These are phyloP conservation scores for Persicaria tinctoria DNA, from an alignment of 148 eudicot genomes.

Conservation along the genomic window DNA sequence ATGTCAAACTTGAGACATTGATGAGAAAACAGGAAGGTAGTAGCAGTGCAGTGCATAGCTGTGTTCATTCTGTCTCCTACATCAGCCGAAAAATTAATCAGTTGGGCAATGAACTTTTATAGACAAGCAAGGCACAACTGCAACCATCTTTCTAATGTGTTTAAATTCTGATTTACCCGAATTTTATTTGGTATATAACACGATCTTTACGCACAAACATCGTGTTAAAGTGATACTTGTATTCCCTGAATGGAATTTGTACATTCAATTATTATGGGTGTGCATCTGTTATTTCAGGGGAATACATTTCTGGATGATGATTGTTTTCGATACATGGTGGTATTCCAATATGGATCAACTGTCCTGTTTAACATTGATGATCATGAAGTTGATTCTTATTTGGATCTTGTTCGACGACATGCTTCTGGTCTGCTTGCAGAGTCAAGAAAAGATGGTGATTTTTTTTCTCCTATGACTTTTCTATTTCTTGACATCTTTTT, in stretches of 20 bases:
- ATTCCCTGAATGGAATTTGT: neutral
- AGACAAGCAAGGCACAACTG: neutral
- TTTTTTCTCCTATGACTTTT: neutral
- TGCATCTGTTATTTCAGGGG: conserved; percentile 42
- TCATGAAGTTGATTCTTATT: conserved; percentile 68
- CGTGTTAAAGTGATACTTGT: neutral
- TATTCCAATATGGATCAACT: conserved; percentile 88
- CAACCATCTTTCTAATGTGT: neutral
- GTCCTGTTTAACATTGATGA: conserved; percentile 79
- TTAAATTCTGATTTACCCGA: neutral
- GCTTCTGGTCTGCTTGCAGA: conserved; percentile 79
- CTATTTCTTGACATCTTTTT: neutral
- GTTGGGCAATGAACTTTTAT: neutral
- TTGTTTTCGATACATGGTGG: conserved; percentile 63
- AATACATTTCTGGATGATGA: conserved; percentile 22
- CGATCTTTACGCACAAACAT: neutral
- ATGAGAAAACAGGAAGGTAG: neutral
- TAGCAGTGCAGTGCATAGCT: neutral
- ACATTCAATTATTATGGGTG: neutral
- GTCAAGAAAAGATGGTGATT: conserved; percentile 74
- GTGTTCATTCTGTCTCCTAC: neutral
- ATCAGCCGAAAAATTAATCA: neutral
- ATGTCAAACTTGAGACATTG: neutral
- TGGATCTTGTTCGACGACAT: conserved; percentile 67
- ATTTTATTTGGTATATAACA: neutral